Percentiles rank a stretch among this genome's conserved stretches.
Evolutionary conservation across 192 early-diverging fungal genomes (phyloP).

Genomic region (Coemansia sp.): DNA sequence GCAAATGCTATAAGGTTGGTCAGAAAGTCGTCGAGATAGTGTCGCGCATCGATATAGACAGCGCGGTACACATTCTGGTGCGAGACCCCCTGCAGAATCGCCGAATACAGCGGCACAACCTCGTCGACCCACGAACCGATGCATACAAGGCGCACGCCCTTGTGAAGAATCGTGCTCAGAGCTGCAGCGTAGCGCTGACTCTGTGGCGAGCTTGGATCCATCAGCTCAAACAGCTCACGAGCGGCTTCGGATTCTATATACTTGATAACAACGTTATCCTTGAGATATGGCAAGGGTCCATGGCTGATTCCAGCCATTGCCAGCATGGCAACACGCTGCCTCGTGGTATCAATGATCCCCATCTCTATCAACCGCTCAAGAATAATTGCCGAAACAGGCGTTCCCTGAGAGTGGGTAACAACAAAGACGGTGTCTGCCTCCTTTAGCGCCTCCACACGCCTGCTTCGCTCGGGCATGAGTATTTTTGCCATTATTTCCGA

Average conservation of each 20-base stretch:
- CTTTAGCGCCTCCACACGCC: conserved; percentile 31
- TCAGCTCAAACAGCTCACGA: conserved; percentile 93
- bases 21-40: conserved; percentile 84
- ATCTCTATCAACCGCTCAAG: conserved; percentile 73
- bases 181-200: conserved; percentile 73
- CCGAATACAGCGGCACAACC: conserved; percentile 90
- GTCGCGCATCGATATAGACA: conserved; percentile 84
- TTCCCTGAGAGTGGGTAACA: conserved; percentile 93
- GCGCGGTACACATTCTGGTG: conserved; percentile 89
- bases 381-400: conserved; percentile 82
- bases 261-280: conserved; percentile 81
- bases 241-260: conserved; percentile 91
- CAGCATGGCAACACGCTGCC: conserved; percentile 77
- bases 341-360: conserved; percentile 62
- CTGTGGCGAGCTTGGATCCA: conserved; percentile 73
- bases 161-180: conserved; percentile 65
- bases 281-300: conserved; percentile 83
- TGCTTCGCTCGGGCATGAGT: conserved; percentile 36
- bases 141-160: conserved; percentile 73
- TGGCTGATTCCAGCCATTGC: conserved; percentile 95
- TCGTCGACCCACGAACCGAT: conserved; percentile 94
- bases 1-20: conserved; percentile 87
- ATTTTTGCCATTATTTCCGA: conserved; percentile 29
- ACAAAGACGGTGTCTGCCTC: conserved; percentile 77
- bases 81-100: conserved; percentile 64